Percentiles rank a stretch among this genome's conserved stretches.
Evolutionary conservation across 129 eudicot genomes (phyloP).

Genomic region (Silybum marianum): DNA sequence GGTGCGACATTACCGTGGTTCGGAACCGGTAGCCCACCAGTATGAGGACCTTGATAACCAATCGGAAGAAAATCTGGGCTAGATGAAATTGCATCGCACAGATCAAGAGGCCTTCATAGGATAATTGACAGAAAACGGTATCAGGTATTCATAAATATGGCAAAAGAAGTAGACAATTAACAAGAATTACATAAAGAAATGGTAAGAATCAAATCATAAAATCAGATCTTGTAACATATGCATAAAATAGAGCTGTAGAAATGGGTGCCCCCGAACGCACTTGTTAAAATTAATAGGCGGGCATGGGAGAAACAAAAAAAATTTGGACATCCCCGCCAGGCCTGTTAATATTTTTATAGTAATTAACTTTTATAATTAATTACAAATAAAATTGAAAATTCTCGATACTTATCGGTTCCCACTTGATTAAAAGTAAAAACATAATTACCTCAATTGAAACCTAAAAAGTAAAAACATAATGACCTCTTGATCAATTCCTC

Average conservation of each 20-base stretch:
- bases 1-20: slow-evolving; percentile 48
- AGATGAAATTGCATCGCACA: slow-evolving; percentile 58
- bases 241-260: no score
- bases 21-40: slow-evolving; percentile 45
- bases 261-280: no score
- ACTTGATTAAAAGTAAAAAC: neutral
- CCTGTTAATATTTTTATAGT: no score
- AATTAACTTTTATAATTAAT: no score
- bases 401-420: neutral
- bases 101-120: slow-evolving; percentile 76
- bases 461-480: no score
- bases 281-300: no score
- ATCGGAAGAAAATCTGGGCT: slow-evolving; percentile 60
- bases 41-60: slow-evolving; percentile 66
- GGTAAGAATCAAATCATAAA: neutral
- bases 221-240: neutral
- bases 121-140: neutral
- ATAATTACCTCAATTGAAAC: no score
- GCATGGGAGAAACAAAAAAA: no score
- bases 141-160: neutral
- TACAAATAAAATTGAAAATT: no score
- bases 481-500: no score
- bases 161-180: neutral
- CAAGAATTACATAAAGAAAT: neutral
- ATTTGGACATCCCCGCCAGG: no score